Evolutionary conservation across 805 yeast genomes (phyloP).

Genomic region (Suhomyces vadensis): DNA sequence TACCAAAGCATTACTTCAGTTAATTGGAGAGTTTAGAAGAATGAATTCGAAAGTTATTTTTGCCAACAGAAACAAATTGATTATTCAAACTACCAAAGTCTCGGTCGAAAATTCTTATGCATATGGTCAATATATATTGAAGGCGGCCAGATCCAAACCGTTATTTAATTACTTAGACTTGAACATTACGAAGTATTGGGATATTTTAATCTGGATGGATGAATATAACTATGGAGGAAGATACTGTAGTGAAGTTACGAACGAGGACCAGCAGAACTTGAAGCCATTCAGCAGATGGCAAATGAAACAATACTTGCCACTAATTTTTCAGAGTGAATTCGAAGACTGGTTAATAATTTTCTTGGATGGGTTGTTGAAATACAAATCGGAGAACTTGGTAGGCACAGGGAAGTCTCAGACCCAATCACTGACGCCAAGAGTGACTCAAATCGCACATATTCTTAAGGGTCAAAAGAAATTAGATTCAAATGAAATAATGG

Average conservation of each 20-base stretch:
- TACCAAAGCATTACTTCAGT: slow-evolving; percentile 75
- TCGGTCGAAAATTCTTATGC: slow-evolving; percentile 88
- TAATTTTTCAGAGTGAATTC: slow-evolving; percentile 76
- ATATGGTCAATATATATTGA: slow-evolving; percentile 79
- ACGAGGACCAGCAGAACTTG: slow-evolving; percentile 45
- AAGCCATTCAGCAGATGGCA: slow-evolving; percentile 73
- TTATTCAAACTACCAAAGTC: slow-evolving; percentile 71
- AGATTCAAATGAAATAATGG: slow-evolving; percentile 35
- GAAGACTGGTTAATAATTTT: slow-evolving; percentile 83
- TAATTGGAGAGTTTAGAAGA: slow-evolving; percentile 73
- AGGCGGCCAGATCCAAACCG: slow-evolving; percentile 76
- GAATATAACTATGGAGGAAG: slow-evolving; percentile 83
- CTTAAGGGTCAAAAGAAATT: slow-evolving; percentile 44
- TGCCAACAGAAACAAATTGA: slow-evolving; percentile 74
- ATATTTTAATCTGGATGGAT: slow-evolving; percentile 93
- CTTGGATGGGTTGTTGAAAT: slow-evolving; percentile 64
- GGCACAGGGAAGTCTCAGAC: slow-evolving; percentile 26
- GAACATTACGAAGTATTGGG: slow-evolving; percentile 81
- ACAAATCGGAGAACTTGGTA: slow-evolving; percentile 44
- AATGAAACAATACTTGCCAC: slow-evolving; percentile 69
- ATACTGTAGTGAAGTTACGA: slow-evolving; percentile 47
- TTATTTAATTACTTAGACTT: slow-evolving; percentile 81
- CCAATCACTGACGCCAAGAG: slow-evolving; percentile 53
- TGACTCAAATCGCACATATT: slow-evolving; percentile 65
- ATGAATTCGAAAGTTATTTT: slow-evolving; percentile 79